These are phyloP conservation scores for Arbutus unedo DNA, from an alignment of 148 eudicot genomes.

Conservation along the genomic window DNA sequence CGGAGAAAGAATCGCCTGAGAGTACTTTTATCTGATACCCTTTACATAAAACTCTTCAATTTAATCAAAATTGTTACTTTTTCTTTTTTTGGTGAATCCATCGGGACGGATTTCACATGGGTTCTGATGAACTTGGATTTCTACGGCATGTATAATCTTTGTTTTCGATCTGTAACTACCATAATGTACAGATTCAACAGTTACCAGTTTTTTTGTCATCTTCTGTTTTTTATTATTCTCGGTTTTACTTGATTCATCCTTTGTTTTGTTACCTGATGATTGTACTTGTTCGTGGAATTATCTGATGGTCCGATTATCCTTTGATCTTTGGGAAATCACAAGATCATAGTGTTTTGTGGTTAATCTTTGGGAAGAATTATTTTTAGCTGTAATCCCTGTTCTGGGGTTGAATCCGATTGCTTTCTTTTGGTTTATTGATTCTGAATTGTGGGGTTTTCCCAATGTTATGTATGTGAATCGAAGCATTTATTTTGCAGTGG, in stretches of 20 bases:
- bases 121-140: slow-evolving; percentile 30
- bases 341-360: slow-evolving; percentile 28
- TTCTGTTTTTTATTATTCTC: slow-evolving; percentile 18
- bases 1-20: slow-evolving; percentile 9
- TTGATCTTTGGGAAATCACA: slow-evolving; percentile 12
- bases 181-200: slow-evolving; percentile 34
- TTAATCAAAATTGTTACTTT: slow-evolving; percentile 24
- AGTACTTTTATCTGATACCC: slow-evolving; percentile 27
- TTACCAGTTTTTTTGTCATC: slow-evolving; percentile 17
- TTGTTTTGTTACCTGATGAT: neutral
- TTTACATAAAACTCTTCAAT: slow-evolving; percentile 13
- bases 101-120: slow-evolving; percentile 24
- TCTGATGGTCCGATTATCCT: slow-evolving; percentile 28
- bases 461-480: neutral
- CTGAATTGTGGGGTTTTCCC: neutral
- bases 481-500: slow-evolving; percentile 16
- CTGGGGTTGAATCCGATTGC: slow-evolving; percentile 18
- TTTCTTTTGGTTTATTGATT: neutral
- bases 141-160: slow-evolving; percentile 32
- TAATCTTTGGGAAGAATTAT: slow-evolving; percentile 1
- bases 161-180: slow-evolving; percentile 42
- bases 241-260: slow-evolving; percentile 10
- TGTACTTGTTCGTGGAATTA: slow-evolving; percentile 17
- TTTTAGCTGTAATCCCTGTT: slow-evolving; percentile 24
- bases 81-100: slow-evolving; percentile 9